Evolutionary conservation across 352 stramenopile genomes (phyloP).

Genomic region (Ochromonadaceae sp.): DNA sequence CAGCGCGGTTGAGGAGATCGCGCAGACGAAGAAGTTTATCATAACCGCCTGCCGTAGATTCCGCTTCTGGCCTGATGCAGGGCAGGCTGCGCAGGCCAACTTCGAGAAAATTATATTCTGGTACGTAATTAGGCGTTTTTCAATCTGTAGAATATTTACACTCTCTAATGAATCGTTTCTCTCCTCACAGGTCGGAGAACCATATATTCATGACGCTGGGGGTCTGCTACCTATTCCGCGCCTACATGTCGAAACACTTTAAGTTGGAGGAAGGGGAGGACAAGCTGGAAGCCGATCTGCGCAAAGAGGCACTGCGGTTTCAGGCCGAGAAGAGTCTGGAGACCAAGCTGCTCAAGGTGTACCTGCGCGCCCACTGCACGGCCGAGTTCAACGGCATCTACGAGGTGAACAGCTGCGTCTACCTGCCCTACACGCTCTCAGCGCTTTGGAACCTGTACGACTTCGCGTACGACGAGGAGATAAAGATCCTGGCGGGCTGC

Average conservation of each 20-base stretch:
- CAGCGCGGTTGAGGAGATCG: too few species aligned
- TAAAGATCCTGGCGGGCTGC: not conserved
- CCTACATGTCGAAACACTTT: not conserved
- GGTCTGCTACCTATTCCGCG: not conserved
- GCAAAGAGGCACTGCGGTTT: not conserved
- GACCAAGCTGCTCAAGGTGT: not conserved
- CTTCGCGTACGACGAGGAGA: not conserved
- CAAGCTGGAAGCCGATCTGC: not conserved
- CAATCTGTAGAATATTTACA: too few species aligned
- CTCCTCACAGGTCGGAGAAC: conserved; percentile 17
- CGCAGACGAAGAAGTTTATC: too few species aligned
- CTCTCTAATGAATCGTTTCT: too few species aligned
- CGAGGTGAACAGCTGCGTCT: not conserved
- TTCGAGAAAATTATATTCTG: conserved; percentile 11
- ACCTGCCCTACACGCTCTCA: not conserved
- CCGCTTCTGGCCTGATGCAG: not conserved
- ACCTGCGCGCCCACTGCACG: not conserved
- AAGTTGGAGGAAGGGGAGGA: not conserved
- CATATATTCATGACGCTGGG: conserved; percentile 18
- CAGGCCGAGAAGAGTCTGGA: not conserved
- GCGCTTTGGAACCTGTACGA: conserved; percentile 5
- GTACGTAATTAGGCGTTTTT: too few species aligned
- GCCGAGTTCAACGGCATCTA: conserved; percentile 11
- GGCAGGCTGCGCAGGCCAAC: not conserved
- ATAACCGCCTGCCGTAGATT: too few species aligned